phyloP scores from a whole-genome alignment of 306 rosid genomes.

The Pyrus pyrifolia region DNA sequence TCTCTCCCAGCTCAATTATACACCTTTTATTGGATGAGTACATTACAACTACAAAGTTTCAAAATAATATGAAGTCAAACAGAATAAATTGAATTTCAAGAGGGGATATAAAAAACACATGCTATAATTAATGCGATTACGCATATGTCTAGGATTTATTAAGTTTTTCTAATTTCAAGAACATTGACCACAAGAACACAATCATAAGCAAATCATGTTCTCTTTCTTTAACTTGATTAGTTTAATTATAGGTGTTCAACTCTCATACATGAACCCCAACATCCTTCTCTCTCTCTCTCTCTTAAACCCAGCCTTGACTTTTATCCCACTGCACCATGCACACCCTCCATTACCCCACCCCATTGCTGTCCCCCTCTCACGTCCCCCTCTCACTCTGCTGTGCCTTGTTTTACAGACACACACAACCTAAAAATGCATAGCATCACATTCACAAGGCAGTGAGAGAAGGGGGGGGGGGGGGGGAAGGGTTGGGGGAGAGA shows the following conservation, averaged over 20 bases:
- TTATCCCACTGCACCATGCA: not conserved
- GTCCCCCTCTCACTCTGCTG: not conserved
- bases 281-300: not conserved
- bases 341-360: not conserved
- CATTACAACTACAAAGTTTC: no score
- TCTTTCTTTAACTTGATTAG: not conserved
- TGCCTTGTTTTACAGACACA: conserved; percentile 1
- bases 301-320: not conserved
- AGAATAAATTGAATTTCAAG: not conserved
- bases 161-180: no score
- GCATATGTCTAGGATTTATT: no score
- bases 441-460: not conserved
- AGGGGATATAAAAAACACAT: not conserved
- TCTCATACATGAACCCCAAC: conserved; percentile 5
- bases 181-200: not conserved
- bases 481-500: no score
- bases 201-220: conserved; percentile 8
- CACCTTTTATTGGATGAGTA: no score
- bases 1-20: not conserved
- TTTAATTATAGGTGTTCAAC: not conserved
- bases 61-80: no score
- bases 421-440: not conserved
- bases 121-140: no score
- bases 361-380: not conserved
- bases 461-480: no score